Evolutionary conservation across 139 green algal genomes (phyloP), one percentile per base, ranked within the genome.

Genomic region (Micractinium conductrix): DNA sequence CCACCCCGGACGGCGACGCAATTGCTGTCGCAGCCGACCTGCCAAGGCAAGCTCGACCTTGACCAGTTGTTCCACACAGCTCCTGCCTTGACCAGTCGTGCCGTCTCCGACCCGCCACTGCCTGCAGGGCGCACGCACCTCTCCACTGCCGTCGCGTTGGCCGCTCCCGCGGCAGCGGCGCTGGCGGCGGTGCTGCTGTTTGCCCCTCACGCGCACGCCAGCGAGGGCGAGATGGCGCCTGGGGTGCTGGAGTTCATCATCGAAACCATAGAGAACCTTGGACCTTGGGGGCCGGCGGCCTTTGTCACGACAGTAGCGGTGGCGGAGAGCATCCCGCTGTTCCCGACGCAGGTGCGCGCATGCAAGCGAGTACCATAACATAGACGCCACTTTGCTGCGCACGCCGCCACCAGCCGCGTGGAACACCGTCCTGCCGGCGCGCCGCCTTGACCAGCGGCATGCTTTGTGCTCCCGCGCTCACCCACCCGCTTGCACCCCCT

Each of bases 291-390:
- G 26, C 81, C 81, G 0, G 83, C 91, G 0, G 43, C 91, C 17
- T 96, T 97, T 79, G 81, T 96, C 17, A 26, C 80, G 26, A 85
- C 90, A 22, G 91, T 97, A 2, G 91, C 91, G 71, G n/a, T 90
- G 1, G 84, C 78, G 30, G 94, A 98, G 91, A 93, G 95, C 88
- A 90, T 98, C 19, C 95, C 95, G 7, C 87, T 98, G 21, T 93
- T 98, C 50, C 95, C 95, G 8, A 98, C 87, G 89, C 35, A 82
- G 76, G 76, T n/a, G n/a, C n/a, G n/a, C n/a, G n/a, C n/a, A n/a
- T n/a, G n/a, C n/a, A n/a, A n/a, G n/a, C n/a, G n/a, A n/a, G n/a
- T n/a, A n/a, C n/a, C n/a, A n/a, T n/a, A n/a, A n/a, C n/a, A n/a
- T n/a, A n/a, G n/a, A n/a, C n/a, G n/a, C n/a, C n/a, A n/a, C n/a